phyloP scores from a whole-genome alignment of 768 basidiomycete species.

The Cystofilobasidium macerans region DNA sequence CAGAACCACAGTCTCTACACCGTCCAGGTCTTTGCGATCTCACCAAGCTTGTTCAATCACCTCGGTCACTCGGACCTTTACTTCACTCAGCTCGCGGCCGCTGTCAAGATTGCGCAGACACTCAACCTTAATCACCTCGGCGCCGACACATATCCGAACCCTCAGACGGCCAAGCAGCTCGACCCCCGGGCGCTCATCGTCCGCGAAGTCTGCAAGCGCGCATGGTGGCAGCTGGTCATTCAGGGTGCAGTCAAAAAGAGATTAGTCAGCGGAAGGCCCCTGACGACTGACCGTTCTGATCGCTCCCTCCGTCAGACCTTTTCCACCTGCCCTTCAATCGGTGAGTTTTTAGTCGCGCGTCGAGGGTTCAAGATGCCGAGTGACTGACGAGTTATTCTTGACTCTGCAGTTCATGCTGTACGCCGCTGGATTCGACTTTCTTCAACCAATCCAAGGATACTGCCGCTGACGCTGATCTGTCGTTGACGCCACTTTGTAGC shows the following conservation, averaged over 20 bases:
- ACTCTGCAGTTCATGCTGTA: slow-evolving; percentile 18
- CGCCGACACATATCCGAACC: slow-evolving; percentile 22
- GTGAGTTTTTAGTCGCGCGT: no score
- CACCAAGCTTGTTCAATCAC: slow-evolving; percentile 27
- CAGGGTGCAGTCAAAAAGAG: slow-evolving; percentile 22
- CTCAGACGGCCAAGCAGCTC: not conserved
- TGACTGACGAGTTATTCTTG: not conserved
- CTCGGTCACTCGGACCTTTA: slow-evolving; percentile 29
- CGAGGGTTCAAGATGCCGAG: no score
- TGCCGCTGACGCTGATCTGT: not conserved
- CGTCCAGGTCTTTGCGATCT: slow-evolving; percentile 28
- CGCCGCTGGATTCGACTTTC: not conserved
- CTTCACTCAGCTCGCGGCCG: slow-evolving; percentile 28
- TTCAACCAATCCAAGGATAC: no score
- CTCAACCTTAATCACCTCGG: slow-evolving; percentile 29
- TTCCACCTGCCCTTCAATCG: slow-evolving; percentile 30
- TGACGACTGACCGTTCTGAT: not conserved
- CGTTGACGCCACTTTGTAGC: slow-evolving; percentile 5
- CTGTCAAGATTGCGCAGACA: slow-evolving; percentile 27
- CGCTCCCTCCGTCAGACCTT: slow-evolving; percentile 17
- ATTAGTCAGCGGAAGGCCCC: not conserved
- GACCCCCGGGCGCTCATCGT: slow-evolving; percentile 22
- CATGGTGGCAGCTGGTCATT: slow-evolving; percentile 29
- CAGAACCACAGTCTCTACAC: slow-evolving; percentile 25
- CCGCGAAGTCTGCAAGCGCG: slow-evolving; percentile 28